phyloP scores from a whole-genome alignment of 225 moss, liverwort and hornwort species.

The Pleurozium schreberi region DNA sequence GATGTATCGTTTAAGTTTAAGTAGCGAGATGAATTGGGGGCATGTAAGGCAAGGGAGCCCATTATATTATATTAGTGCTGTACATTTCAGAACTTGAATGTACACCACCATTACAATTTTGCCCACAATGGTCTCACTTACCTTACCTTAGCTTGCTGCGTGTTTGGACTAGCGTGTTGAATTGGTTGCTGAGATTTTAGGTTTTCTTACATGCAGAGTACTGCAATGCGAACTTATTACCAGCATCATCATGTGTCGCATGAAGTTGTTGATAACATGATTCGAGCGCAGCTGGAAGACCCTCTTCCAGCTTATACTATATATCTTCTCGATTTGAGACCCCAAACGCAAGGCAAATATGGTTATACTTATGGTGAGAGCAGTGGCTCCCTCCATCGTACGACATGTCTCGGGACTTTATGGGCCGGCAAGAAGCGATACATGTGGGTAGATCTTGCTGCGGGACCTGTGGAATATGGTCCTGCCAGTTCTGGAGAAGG shows the following conservation, averaged over 20 bases:
- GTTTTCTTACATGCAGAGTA: constrained; percentile 15
- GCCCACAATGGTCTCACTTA: neutral
- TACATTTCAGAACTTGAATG: neutral
- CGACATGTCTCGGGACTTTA: constrained; percentile 81
- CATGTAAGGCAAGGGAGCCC: neutral
- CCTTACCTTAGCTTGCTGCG: neutral
- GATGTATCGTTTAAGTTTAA: neutral
- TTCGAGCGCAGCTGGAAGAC: constrained; percentile 59
- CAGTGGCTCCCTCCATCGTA: constrained; percentile 26
- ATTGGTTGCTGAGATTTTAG: neutral
- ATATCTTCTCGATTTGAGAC: constrained; percentile 65
- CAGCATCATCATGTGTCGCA: constrained; percentile 63
- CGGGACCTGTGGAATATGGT: constrained; percentile 96
- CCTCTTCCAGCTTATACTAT: constrained; percentile 68
- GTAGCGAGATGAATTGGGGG: neutral
- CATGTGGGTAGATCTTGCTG: constrained; percentile 92
- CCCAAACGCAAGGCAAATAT: constrained; percentile 57
- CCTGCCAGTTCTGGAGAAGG: constrained; percentile 89
- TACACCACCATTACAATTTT: neutral
- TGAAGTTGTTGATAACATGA: constrained; percentile 63
- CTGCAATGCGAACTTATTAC: constrained; percentile 21
- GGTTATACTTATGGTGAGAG: constrained; percentile 41
- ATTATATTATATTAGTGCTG: neutral
- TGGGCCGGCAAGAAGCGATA: constrained; percentile 94
- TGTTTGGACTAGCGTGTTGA: neutral